Conservation (phyloP, 176 grass and related monocot genomes). For the Cocos nucifera region DNA sequence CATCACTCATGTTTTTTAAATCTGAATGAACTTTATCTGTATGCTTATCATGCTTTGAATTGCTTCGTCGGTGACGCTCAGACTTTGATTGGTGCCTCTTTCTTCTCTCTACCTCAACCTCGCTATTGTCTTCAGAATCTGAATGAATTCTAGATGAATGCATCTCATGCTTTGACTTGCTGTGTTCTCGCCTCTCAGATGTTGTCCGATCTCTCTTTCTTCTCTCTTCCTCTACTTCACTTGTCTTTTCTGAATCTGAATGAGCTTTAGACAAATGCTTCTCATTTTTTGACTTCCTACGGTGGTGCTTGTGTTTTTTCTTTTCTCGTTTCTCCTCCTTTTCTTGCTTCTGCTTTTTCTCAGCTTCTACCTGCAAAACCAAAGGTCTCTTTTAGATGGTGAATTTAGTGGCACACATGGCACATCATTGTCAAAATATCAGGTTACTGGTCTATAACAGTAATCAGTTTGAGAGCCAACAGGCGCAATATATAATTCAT, state of each 20-base stretch:
- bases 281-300: conserved; percentile 47
- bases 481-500: no score
- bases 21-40: conserved; percentile 18
- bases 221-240: conserved; percentile 33
- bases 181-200: conserved; percentile 28
- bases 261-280: conserved; percentile 22
- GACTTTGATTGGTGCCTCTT: background rate
- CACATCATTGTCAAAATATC: no score
- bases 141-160: conserved; percentile 24
- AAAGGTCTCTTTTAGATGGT: background rate
- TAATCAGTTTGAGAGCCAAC: no score
- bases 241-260: conserved; percentile 50
- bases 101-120: background rate
- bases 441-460: no score
- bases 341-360: conserved; percentile 66
- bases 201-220: conserved; percentile 26
- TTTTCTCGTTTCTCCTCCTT: conserved; percentile 40
- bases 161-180: conserved; percentile 42
- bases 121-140: conserved; percentile 19
- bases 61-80: background rate
- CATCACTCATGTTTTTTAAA: conserved; percentile 14
- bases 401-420: no score
- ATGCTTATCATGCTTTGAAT: conserved; percentile 20
- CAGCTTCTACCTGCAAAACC: conserved; percentile 57
- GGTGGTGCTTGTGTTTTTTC: conserved; percentile 58